Conservation (phyloP, 805 yeast genomes). For the Pichia manshurica region DNA sequence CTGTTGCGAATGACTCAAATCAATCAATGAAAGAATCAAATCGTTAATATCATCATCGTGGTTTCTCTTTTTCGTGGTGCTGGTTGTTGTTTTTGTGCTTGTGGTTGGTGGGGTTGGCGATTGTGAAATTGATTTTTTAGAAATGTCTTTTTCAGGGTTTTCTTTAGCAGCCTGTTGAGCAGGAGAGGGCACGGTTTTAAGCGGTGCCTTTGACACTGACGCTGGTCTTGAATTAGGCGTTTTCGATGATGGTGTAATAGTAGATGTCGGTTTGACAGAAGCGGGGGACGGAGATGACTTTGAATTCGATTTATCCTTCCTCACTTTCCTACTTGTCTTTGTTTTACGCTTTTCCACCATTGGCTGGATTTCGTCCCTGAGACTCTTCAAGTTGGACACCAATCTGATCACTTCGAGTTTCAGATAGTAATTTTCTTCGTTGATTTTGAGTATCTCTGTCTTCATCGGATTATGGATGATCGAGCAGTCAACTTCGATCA, state of each 20-base stretch:
- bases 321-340: background rate
- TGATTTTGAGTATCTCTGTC: slow-evolving; percentile 36
- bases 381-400: slow-evolving; percentile 37
- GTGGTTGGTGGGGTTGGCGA: no score
- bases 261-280: no score
- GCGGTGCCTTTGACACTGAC: no score
- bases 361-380: slow-evolving; percentile 21
- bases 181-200: no score
- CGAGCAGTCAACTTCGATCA: slow-evolving; percentile 19
- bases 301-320: slow-evolving; percentile 9
- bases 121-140: no score
- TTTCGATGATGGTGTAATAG: no score
- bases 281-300: no score
- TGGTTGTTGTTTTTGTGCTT: no score
- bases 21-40: slow-evolving; percentile 31
- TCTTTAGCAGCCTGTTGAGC: no score
- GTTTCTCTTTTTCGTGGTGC: slow-evolving; percentile 15
- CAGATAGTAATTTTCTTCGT: slow-evolving; percentile 40
- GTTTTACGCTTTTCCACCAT: background rate
- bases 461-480: slow-evolving; percentile 32
- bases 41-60: slow-evolving; percentile 34
- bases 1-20: slow-evolving; percentile 26
- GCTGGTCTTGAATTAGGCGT: no score
- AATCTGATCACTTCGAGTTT: slow-evolving; percentile 40
- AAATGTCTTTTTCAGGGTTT: no score